Percentiles rank a stretch among this genome's conserved stretches.
phyloP scores from a whole-genome alignment of 306 rosid genomes.

The Ormosia emarginata region DNA sequence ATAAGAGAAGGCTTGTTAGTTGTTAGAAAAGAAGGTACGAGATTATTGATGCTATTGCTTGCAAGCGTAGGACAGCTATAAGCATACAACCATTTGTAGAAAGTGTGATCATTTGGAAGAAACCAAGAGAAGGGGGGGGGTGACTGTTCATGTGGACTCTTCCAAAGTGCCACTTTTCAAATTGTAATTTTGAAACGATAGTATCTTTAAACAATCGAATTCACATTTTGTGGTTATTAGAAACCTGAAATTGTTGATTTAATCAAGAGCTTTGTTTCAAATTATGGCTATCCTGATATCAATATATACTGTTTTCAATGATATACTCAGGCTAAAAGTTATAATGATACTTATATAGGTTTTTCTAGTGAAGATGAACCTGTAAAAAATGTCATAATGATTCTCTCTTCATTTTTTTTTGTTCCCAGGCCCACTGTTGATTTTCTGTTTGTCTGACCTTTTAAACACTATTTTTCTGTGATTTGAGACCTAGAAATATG shows the following conservation, averaged over 20 bases:
- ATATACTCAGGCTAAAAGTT: background rate
- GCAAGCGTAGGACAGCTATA: background rate
- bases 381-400: background rate
- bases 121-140: background rate
- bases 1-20: background rate
- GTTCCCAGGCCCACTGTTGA: background rate
- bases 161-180: background rate
- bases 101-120: background rate
- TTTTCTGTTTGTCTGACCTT: background rate
- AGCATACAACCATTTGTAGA: background rate
- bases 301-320: background rate
- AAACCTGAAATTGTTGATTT: conserved; percentile 1
- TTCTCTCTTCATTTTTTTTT: background rate
- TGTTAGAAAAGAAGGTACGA: background rate
- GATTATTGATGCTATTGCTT: background rate
- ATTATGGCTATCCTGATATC: background rate
- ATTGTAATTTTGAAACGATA: too few species aligned
- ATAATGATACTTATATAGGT: background rate
- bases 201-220: too few species aligned
- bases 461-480: background rate
- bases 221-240: background rate
- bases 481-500: background rate
- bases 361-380: conserved; percentile 5
- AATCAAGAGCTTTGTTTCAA: conserved; percentile 1
- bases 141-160: background rate